Conservation (phyloP, 129 eudicot species). For the Lactuca sativa region DNA sequence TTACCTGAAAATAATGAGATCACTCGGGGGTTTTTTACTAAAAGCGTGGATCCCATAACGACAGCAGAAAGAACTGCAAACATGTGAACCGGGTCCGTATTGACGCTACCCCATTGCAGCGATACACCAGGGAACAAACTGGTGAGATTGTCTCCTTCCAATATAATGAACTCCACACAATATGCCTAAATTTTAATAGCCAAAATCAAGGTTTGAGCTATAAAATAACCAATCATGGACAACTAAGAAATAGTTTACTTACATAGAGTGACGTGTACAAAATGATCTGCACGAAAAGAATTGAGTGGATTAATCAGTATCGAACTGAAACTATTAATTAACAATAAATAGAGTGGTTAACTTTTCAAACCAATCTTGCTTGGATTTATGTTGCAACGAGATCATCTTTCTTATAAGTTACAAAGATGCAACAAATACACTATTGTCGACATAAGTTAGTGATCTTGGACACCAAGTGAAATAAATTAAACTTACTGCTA, state of each 20-base stretch:
- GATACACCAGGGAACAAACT: slow-evolving; percentile 62
- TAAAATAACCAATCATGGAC: not conserved
- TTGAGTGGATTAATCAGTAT: slow-evolving; percentile 14
- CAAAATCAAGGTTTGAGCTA: slow-evolving; percentile 4
- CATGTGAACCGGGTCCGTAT: slow-evolving; percentile 58
- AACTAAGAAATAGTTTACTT: slow-evolving; percentile 36
- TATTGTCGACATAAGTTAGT: too few relatives aligned
- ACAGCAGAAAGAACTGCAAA: slow-evolving; percentile 60
- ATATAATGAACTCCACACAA: slow-evolving; percentile 82
- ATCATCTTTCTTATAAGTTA: not conserved
- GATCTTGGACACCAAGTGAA: slow-evolving; percentile 3
- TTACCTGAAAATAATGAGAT: slow-evolving; percentile 77
- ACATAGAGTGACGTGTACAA: slow-evolving; percentile 85
- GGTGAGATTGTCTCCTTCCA: slow-evolving; percentile 87
- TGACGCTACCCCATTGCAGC: slow-evolving; percentile 39
- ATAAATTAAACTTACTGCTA: slow-evolving; percentile 54
- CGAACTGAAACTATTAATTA: not conserved
- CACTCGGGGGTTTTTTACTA: slow-evolving; percentile 61
- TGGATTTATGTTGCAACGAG: not conserved
- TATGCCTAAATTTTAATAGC: slow-evolving; percentile 49
- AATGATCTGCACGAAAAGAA: slow-evolving; percentile 61
- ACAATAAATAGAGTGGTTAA: not conserved
- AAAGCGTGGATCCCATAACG: slow-evolving; percentile 65
- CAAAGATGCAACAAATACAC: not conserved
- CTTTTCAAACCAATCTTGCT: slow-evolving; percentile 5